Conservation (phyloP, 208 protist genomes). For the Leishmania tropica region DNA sequence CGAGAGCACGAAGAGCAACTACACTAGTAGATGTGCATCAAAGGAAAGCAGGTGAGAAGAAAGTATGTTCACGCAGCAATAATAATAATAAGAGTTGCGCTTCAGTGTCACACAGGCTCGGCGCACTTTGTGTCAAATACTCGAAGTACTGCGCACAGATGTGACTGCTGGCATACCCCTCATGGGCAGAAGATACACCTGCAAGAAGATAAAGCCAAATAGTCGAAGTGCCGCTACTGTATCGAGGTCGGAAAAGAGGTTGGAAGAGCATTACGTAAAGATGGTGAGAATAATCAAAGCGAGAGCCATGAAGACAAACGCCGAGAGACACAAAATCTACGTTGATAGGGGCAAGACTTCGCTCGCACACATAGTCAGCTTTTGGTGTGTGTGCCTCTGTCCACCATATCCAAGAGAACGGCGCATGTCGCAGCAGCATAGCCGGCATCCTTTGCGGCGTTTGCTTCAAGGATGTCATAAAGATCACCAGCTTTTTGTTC, state of each 20-base stretch:
- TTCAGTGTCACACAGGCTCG: background rate
- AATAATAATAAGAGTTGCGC: background rate
- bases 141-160: background rate
- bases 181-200: background rate
- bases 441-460: background rate
- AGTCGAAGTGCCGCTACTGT: background rate
- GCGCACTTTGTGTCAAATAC: background rate
- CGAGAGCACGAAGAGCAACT: conserved; percentile 8
- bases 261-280: background rate
- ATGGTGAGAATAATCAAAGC: background rate
- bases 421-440: background rate
- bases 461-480: background rate
- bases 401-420: background rate
- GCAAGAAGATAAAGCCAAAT: background rate
- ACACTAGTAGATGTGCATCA: background rate
- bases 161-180: background rate
- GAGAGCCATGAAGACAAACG: background rate
- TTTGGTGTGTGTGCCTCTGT: too few species aligned
- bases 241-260: background rate
- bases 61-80: background rate
- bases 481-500: background rate
- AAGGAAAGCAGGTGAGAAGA: background rate
- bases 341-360: background rate
- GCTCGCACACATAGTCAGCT: background rate
- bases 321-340: background rate